Conservation (phyloP, 2,329 filamentous ascomycete species). For the Kalmusia sp. region DNA sequence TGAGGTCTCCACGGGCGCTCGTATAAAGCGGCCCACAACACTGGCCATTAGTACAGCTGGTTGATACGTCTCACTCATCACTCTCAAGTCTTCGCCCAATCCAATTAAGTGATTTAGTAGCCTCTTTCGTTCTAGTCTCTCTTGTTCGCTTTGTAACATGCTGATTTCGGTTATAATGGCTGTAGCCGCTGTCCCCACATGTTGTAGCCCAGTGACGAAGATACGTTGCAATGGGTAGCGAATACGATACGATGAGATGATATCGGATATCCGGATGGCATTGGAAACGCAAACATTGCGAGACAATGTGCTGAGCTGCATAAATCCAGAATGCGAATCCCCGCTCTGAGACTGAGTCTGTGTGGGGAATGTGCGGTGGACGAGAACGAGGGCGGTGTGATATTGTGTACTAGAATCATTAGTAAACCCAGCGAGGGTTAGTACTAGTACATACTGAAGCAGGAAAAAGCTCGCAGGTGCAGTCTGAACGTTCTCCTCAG, state of each 20-base stretch:
- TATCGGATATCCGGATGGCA: conserved; percentile 17
- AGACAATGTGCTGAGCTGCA: conserved; percentile 16
- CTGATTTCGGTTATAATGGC: conserved; percentile 22
- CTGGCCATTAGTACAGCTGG: conserved; percentile 18
- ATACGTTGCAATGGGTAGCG: conserved; percentile 14
- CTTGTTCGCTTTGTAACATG: conserved; percentile 12
- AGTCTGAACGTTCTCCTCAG: conserved; percentile 22
- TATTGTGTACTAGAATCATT: conserved; percentile 15
- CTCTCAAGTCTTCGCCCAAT: conserved; percentile 6
- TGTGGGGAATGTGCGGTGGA: conserved; percentile 18
- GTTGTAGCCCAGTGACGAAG: conserved; percentile 22
- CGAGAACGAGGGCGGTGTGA: conserved; percentile 19
- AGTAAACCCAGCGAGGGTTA: background rate
- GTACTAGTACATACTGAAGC: conserved; percentile 57
- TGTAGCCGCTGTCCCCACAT: conserved; percentile 22
- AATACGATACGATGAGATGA: conserved; percentile 12
- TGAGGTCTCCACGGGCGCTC: conserved; percentile 7
- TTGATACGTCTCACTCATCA: conserved; percentile 22
- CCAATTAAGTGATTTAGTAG: conserved; percentile 12
- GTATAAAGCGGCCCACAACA: conserved; percentile 19
- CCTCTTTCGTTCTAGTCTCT: background rate
- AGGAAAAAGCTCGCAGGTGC: conserved; percentile 53
- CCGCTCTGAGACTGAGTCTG: background rate
- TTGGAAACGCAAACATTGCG: conserved; percentile 20
- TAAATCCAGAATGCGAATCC: conserved; percentile 6